Evolutionary conservation across 2,329 filamentous ascomycete genomes (phyloP), one percentile per base, ranked within the genome.

Genomic region (Stagonosporopsis vannaccii): DNA sequence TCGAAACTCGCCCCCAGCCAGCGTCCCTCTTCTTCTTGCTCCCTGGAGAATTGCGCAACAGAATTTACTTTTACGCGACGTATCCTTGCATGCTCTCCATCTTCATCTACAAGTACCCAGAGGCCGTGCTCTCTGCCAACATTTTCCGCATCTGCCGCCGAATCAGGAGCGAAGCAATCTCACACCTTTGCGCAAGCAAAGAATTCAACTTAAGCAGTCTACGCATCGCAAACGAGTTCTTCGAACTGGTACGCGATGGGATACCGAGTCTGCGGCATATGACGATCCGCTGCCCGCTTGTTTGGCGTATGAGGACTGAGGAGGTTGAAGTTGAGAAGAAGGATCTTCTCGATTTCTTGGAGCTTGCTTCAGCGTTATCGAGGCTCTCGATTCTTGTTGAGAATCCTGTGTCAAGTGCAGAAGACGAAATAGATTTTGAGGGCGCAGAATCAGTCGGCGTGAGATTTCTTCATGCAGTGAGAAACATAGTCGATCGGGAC

Each of bases 121-220:
- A 51, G 8, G 37, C 43, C 2, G 22, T 59, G 2, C 40, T 62
- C 19, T 23, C 47, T 3, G 43, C 48, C 6, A 49, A 58, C 1
- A 37, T 69, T 19, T 63, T 66, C 51, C 61, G 53, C 33, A 22
- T 62, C 25, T 62, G 44, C 1, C 56, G 51, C 6, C 54, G 59
- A 33, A 51, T 67, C 11, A 61, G 65, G 5, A 22, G 15, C 15
- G 66, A 69, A 41, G 56, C 58, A 0, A 41, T 65, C 15, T 57
- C 60, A 3, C 57, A 51, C 22, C 49, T 68, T 1, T 60, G 51
- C 28, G 37, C 43, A 5, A 59, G n/a, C 12, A 63, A 60, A 22
- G n/a, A 5, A 1, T 36, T 63, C 20, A 28, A 41, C 11, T 32
- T 65, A 2, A 3, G 2, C 23, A 20, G 46, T 19, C 12, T 58